Evolutionary conservation across 208 protist species (phyloP).

Genomic region (Angomonas ambiguus): DNA sequence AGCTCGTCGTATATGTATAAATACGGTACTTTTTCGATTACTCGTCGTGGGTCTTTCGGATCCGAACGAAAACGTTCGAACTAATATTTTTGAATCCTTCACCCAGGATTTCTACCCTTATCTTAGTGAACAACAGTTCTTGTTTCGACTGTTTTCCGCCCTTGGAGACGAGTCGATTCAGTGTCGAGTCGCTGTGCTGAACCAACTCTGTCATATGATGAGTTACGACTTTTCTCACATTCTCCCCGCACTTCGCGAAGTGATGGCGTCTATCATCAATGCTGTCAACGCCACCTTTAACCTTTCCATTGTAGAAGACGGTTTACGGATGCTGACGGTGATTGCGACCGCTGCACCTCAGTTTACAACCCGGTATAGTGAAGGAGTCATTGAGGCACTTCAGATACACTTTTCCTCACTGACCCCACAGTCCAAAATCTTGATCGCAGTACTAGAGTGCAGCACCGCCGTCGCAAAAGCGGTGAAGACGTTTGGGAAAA

Average conservation of each 20-base stretch:
- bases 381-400: slow-evolving; percentile 61
- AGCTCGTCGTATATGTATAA: slow-evolving; percentile 77
- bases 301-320: slow-evolving; percentile 46
- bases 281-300: slow-evolving; percentile 48
- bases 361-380: slow-evolving; percentile 72
- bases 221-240: slow-evolving; percentile 81
- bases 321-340: slow-evolving; percentile 63
- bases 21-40: slow-evolving; percentile 81
- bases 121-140: slow-evolving; percentile 78
- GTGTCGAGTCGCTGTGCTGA: slow-evolving; percentile 68
- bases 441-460: slow-evolving; percentile 67
- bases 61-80: slow-evolving; percentile 53
- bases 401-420: slow-evolving; percentile 44
- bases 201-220: slow-evolving; percentile 81
- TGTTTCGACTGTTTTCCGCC: slow-evolving; percentile 65
- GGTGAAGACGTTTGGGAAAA: slow-evolving; percentile 49
- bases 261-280: slow-evolving; percentile 65
- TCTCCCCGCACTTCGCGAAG: slow-evolving; percentile 68
- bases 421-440: slow-evolving; percentile 31
- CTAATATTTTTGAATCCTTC: slow-evolving; percentile 70
- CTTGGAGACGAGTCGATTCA: slow-evolving; percentile 80
- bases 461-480: slow-evolving; percentile 65
- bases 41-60: slow-evolving; percentile 75
- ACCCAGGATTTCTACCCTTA: slow-evolving; percentile 81
- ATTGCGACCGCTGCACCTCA: slow-evolving; percentile 66